Base-by-base conservation (phyloP, 108 stramenopile genomes). In the Pseudonitzschia multiseries region DNA sequence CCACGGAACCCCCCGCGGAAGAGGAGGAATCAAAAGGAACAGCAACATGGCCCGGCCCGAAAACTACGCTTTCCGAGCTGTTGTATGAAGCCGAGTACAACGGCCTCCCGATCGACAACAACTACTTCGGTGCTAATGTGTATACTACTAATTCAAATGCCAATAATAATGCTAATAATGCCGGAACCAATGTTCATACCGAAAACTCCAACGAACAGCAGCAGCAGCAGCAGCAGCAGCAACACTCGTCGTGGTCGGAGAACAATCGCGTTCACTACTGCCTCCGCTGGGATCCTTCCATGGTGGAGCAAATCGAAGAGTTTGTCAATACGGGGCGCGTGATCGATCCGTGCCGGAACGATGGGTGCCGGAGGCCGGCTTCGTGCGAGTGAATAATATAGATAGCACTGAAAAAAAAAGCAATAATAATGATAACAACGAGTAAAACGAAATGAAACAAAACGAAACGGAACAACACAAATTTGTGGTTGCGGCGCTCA, bases 261-360 rank as follows among this genome's bases (percentile, higher is more conserved):
- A 17, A 21, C 17, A 75, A 68, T 27, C 33, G 46, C 18, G 89
- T 90, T 17, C 92, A 93, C 71, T 72, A 60, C n/a, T 90, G 89
- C 74, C 84, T 88, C 0, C 74, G 92, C 36, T 61, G 71, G 41
- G 89, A 90, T 66, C 41, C 27, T 14, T 77, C 73, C 26, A 60
- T 89, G 28, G 70, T 86, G 28, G n/a, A 76, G 36, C 92, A 93
- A 67, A 59, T 93, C 27, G 71, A 77, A 32, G 78, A 76, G 33
- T 93, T 93, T 57, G 44, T 83, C 5, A 79, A 79, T 43, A 83
- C 68, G 36, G 92, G 88, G 2, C 51, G 68, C 57, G 63, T 89
- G n/a, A 83, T 90, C 22, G 84, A 90, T 71, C 77, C 81, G 21
- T 93, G 92, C 67, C 42, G 29, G 18, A 74, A 63, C 21, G 84